Base-by-base conservation (phyloP, 2,329 filamentous ascomycete species). In the Zymoseptoria brevis region DNA sequence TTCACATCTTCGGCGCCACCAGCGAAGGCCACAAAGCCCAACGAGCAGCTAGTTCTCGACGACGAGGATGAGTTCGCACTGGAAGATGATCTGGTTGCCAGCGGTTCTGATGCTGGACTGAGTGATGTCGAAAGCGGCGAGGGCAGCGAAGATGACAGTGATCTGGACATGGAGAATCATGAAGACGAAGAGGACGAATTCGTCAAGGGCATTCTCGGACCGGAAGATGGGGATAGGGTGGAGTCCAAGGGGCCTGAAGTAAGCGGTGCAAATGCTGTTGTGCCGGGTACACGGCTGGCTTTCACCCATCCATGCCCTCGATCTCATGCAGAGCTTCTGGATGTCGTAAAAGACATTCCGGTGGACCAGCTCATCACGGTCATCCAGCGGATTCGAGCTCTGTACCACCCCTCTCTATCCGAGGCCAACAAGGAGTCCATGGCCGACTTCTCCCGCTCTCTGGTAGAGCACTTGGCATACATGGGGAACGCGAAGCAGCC, bases 1-100 rank as follows among this genome's bases (percentile, higher is more conserved):
- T 74, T 87, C n/a, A 84, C 83, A 7, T 81, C 81, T 3, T 79
- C 81, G 9, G 81, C 87, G 59, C 73, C 69, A 51, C 60, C 63
- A 2, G 8, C 22, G 8, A 66, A 67, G 67, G 41, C 54, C 8
- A 50, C 55, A 22, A 59, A 62, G 54, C 35, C 35, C 16, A 69
- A 57, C 66, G 74, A 65, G 60, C 75, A 79, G 22, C 68, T 91
- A 19, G 89, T 86, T 5, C 87, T 96, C 35, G 91, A 96, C 64
- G 93, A 96, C 66, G 93, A 97, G 71, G 93, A 97, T 67, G 90
- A 96, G 67, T 97, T 97, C 68, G 72, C 93, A 24, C 86, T 96
- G 62, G 93, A 97, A 60, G 89, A 94, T 62, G 88, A 96, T 69
- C 80, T 97, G 16, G 82, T 96, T 35, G 91, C 91, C 11, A 92